These are phyloP conservation scores for Mortierella sp. DNA, from an alignment of 371 early-diverging fungal genomes.

Conservation along the genomic window DNA sequence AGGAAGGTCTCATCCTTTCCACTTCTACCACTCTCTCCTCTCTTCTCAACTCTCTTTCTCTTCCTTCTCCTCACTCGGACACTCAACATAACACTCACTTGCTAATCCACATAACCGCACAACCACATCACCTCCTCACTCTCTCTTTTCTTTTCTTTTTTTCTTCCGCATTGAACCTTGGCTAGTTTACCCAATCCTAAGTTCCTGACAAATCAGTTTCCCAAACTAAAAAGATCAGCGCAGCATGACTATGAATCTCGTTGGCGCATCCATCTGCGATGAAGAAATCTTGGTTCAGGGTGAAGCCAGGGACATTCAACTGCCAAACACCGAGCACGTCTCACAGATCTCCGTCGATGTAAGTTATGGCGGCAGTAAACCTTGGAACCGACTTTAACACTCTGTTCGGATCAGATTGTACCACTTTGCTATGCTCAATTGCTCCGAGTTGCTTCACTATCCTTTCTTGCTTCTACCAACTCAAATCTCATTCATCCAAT, in stretches of 20 bases:
- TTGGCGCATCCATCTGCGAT: conserved; percentile 78
- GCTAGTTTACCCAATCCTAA: conserved; percentile 11
- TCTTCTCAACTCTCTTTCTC: neutral
- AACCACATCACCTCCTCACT: conserved; percentile 1
- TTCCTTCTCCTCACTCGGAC: conserved; percentile 3
- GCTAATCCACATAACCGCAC: too few species aligned
- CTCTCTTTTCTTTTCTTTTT: conserved; percentile 6
- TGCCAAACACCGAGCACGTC: conserved; percentile 88
- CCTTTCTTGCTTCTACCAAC: too few species aligned
- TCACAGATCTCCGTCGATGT: conserved; percentile 95
- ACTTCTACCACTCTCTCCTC: conserved; percentile 8
- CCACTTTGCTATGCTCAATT: neutral
- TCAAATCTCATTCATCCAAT: too few species aligned
- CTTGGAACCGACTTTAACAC: too few species aligned
- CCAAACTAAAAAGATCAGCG: conserved; percentile 2
- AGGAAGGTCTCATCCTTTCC: neutral
- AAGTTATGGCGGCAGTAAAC: conserved; percentile 46
- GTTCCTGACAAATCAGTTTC: neutral
- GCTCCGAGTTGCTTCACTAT: too few species aligned
- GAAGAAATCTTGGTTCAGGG: conserved; percentile 61
- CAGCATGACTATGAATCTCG: conserved; percentile 70
- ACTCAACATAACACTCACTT: too few species aligned
- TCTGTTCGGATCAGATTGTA: neutral
- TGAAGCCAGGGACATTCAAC: conserved; percentile 82
- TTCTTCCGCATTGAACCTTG: conserved; percentile 22